A percentile compares a stretch with the other conserved stretches of the same genome.
Evolutionary conservation across 139 green algal genomes (phyloP).

Genomic region (Chloropicon primus): DNA sequence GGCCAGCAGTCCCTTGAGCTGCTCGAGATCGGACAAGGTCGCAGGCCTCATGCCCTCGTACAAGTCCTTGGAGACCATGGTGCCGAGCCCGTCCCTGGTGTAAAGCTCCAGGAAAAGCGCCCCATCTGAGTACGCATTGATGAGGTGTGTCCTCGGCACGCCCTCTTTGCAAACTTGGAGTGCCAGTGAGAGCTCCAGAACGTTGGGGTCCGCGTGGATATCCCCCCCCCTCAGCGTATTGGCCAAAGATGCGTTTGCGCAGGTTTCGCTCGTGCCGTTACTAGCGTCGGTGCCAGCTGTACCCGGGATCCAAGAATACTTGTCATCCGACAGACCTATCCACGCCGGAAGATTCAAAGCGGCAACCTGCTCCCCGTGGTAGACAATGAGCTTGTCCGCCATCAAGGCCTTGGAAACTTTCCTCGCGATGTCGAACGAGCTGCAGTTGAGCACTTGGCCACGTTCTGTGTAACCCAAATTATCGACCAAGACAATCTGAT

Average conservation of each 20-base stretch:
- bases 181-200: neutral
- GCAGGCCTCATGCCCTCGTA: constrained; percentile 84
- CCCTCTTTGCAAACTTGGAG: neutral
- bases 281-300: neutral
- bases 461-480: constrained; percentile 65
- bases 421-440: constrained; percentile 73
- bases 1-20: constrained; percentile 38
- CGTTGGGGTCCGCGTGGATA: neutral
- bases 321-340: neutral
- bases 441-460: constrained; percentile 93
- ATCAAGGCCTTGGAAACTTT: constrained; percentile 44
- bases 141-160: constrained; percentile 21
- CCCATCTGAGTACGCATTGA: constrained; percentile 11
- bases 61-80: constrained; percentile 76
- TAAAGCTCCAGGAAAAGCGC: constrained; percentile 66
- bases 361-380: constrained; percentile 10
- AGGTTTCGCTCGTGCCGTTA: no score
- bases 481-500: constrained; percentile 77
- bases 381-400: constrained; percentile 91
- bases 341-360: neutral
- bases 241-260: neutral
- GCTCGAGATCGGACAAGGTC: constrained; percentile 4
- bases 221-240: neutral
- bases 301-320: neutral
- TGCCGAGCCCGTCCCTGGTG: constrained; percentile 79